A percentile compares a stretch with the other conserved stretches of the same genome.
Conservation (phyloP, 1,284 basidiomycete genomes). For the Pseudozyma thailandica region DNA sequence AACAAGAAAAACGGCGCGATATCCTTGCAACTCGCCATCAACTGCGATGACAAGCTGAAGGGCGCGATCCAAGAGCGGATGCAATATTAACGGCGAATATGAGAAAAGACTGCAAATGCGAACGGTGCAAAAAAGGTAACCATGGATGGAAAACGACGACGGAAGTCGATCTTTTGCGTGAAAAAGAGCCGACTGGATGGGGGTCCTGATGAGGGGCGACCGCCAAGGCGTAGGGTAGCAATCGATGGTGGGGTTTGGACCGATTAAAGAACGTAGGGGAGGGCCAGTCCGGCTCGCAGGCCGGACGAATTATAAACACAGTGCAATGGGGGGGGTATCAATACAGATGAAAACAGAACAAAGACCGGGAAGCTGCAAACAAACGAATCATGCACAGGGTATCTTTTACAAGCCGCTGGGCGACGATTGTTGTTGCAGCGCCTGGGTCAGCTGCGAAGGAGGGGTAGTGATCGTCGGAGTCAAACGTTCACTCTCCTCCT, state of each 20-base stretch:
- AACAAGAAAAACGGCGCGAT: conserved; percentile 12
- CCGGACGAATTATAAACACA: conserved; percentile 41
- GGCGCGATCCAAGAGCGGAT: conserved; percentile 10
- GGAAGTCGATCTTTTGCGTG: neutral
- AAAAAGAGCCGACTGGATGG: neutral
- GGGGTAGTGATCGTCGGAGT: conserved; percentile 23
- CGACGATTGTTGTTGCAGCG: conserved; percentile 28
- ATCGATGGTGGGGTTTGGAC: conserved; percentile 30
- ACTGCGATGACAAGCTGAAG: neutral
- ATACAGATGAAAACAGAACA: conserved; percentile 28
- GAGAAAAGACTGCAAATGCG: conserved; percentile 32
- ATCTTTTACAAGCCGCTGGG: conserved; percentile 26
- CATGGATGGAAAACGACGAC: conserved; percentile 30
- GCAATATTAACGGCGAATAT: conserved; percentile 39
- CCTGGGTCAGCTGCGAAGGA: conserved; percentile 41
- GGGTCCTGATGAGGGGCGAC: neutral
- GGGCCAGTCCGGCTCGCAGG: conserved; percentile 12
- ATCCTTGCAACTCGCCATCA: neutral
- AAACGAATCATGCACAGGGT: conserved; percentile 1
- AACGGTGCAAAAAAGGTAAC: conserved; percentile 34
- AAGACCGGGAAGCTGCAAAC: conserved; percentile 6
- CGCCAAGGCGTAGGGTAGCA: conserved; percentile 19
- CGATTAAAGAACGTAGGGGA: neutral
- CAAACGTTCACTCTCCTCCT: conserved; percentile 32
- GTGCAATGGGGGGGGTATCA: conserved; percentile 36